Evolutionary conservation across 352 stramenopile genomes (phyloP).

Genomic region (Phytophthora palmivora): DNA sequence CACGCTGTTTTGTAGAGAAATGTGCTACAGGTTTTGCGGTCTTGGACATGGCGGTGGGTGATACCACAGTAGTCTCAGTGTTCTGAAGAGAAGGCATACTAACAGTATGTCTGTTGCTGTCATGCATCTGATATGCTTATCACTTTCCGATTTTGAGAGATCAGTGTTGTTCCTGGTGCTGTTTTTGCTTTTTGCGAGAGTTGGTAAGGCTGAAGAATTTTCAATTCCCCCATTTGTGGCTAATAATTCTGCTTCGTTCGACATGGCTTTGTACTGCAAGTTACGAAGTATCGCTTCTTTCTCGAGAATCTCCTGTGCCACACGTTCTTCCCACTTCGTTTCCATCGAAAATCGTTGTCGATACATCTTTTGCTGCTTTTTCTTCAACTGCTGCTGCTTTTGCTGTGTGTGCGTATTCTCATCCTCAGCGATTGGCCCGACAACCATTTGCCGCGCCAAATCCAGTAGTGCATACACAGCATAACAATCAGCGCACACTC

Average conservation of each 20-base stretch:
- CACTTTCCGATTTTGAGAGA: conserved; percentile 3
- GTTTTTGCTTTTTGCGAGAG: conserved; percentile 14
- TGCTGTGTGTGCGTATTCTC: conserved; percentile 24
- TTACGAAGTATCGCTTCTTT: conserved; percentile 51
- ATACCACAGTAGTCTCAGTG: conserved; percentile 16
- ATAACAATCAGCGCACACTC: conserved; percentile 88
- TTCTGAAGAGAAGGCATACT: conserved; percentile 26
- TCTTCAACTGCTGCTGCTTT: conserved; percentile 34
- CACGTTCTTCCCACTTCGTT: conserved; percentile 52
- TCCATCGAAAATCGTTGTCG: conserved; percentile 36
- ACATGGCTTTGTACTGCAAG: conserved; percentile 3
- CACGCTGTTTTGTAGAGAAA: conserved; percentile 4
- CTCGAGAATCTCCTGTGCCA: conserved; percentile 47
- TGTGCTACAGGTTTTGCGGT: conserved; percentile 1
- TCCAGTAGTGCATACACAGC: conserved; percentile 89
- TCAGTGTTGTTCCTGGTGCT: conserved; percentile 8
- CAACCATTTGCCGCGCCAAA: conserved; percentile 54
- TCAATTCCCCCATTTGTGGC: background rate
- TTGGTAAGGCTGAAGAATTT: conserved; percentile 11
- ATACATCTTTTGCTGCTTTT: conserved; percentile 22
- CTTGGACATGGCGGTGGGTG: background rate
- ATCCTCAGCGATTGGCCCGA: conserved; percentile 9
- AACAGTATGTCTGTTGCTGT: conserved; percentile 8
- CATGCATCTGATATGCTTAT: conserved; percentile 2
- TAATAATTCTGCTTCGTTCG: background rate